Conservation (phyloP, 2,329 filamentous ascomycete species). For the Zymoseptoria crescenta region DNA sequence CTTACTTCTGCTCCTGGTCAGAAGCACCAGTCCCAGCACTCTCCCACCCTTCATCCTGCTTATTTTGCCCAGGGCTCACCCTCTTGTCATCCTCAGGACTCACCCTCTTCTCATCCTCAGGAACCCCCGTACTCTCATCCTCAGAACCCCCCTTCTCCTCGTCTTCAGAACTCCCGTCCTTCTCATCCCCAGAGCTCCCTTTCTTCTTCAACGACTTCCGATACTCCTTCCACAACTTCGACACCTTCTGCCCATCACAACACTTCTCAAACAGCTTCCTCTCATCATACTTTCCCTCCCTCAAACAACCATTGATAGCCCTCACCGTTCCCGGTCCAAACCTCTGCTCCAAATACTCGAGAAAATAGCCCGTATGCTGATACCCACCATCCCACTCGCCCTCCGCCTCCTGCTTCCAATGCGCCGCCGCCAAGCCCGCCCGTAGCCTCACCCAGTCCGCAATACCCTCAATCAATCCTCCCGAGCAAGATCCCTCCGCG, state of each 20-base stretch:
- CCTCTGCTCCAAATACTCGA: conserved; percentile 71
- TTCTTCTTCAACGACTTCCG: conserved; percentile 39
- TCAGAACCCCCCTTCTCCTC: conserved; percentile 3
- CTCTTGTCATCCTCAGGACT: conserved; percentile 3
- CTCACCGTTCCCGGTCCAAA: conserved; percentile 46
- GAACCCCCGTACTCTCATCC: too few relatives aligned
- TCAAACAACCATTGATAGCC: conserved; percentile 59
- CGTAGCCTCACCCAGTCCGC: conserved; percentile 86
- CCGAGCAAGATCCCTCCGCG: conserved; percentile 46
- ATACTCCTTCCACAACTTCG: conserved; percentile 70
- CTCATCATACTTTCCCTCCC: conserved; percentile 56
- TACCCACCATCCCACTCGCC: conserved; percentile 83
- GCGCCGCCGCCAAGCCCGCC: conserved; percentile 64
- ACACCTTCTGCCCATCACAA: conserved; percentile 50
- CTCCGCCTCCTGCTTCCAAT: conserved; percentile 60
- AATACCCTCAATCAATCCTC: conserved; percentile 80
- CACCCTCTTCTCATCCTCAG: not conserved
- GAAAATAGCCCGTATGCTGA: conserved; percentile 82
- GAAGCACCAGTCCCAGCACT: not conserved
- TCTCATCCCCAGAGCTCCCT: conserved; percentile 4
- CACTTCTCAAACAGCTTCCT: conserved; percentile 30
- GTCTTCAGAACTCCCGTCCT: not conserved
- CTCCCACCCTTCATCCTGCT: not conserved
- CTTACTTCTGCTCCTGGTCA: not conserved
- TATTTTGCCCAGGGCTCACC: not conserved